Evolutionary conservation across 169 alveolate genomes (phyloP).

Genomic region (Eimeria zaria): DNA sequence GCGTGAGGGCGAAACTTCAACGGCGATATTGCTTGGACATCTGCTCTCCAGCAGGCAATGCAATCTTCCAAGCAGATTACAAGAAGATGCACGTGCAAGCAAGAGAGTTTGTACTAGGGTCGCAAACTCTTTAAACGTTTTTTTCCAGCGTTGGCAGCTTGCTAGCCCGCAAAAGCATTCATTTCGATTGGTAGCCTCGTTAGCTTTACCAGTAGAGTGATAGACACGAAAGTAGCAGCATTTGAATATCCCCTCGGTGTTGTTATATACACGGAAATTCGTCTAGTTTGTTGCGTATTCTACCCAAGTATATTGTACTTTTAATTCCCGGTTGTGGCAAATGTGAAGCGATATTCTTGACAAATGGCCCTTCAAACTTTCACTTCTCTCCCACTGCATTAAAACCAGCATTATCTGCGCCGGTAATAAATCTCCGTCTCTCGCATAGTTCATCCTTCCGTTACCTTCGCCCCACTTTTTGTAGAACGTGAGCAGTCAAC

Average conservation of each 20-base stretch:
- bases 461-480: neutral
- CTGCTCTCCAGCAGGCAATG: neutral
- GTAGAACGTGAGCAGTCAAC: neutral
- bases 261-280: neutral
- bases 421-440: neutral
- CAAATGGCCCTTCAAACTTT: neutral
- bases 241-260: neutral
- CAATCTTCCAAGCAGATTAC: neutral
- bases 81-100: neutral
- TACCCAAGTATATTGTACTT: neutral
- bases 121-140: neutral
- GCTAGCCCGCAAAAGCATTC: neutral
- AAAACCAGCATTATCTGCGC: neutral
- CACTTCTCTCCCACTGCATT: neutral
- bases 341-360: neutral
- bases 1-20: neutral
- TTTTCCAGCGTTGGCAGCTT: neutral
- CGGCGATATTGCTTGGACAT: neutral
- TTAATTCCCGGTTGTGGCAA: neutral
- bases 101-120: neutral
- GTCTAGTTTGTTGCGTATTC: neutral
- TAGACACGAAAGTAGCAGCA: neutral
- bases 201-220: neutral
- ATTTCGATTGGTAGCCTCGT: neutral
- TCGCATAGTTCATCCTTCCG: neutral